Base-by-base conservation (phyloP, 2,329 filamentous ascomycete species). In the Exophiala aquamarina region DNA sequence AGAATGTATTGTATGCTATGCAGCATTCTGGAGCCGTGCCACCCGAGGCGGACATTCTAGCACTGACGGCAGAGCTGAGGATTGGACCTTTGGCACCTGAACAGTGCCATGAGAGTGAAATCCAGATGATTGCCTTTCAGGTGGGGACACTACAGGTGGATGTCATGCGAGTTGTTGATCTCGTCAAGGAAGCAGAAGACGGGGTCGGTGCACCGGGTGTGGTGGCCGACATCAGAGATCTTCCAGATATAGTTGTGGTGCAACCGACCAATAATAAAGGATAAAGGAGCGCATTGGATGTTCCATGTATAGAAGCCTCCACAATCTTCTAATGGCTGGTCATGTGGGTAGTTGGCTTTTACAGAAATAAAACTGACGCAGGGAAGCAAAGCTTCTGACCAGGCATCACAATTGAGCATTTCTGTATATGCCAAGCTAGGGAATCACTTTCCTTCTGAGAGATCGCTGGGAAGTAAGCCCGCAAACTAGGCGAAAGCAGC, bases 41-140 rank as follows among this genome's bases (percentile, higher is more conserved):
- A 3, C 73, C 79, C 41, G 69, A 74, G 44, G 73, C 72, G 3
- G 73, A 80, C 34, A 60, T 83, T 29, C 66, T 82, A 29, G 77
- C 75, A 54, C 61, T 83, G 47, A 82, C 75, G 36, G 76, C 79
- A 0, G 79, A 83, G 58, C 67, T 82, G 17, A 70, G 76, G 20
- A 70, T 82, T 42, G 79, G 59, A 10, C 56, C 57, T 4, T 34
- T 61, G 18, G 54, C 39, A 7, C 49, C 51, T 14, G 56, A 54
- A 21, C 49, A 55, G 41, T 82, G 78, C 55, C 78, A 79, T 57
- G 77, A 75, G 7, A 75, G 75, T 0, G 73, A 78, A 54, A 59
- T 84, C 46, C 75, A 74, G 52, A 75, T 61, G 44, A 51, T 63
- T 10, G 62, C 64, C 29, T 60, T 62, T 32, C 52, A 58, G 41